Evolutionary conservation across 192 early-diverging fungal genomes (phyloP).

Genomic region (Phycomyces blakesleeanus): DNA sequence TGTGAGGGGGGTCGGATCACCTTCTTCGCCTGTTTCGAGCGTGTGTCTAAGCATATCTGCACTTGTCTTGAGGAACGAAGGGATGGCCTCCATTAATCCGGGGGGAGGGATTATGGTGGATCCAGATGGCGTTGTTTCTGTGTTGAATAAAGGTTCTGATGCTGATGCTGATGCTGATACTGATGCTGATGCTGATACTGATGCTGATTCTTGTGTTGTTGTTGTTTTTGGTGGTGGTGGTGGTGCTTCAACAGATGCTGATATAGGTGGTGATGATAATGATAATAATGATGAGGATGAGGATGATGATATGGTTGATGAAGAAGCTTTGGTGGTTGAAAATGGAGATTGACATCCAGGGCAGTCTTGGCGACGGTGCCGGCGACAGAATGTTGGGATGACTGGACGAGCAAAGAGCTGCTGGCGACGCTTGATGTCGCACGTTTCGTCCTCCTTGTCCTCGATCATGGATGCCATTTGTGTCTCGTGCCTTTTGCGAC

Average conservation of each 20-base stretch:
- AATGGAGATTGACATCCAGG: constrained; percentile 20
- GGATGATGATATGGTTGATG: neutral
- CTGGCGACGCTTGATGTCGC: constrained; percentile 19
- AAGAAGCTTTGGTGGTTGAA: too few relatives aligned
- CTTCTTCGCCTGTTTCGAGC: constrained; percentile 23
- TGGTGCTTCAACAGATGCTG: too few relatives aligned
- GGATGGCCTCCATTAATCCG: constrained; percentile 48
- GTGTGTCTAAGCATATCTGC: constrained; percentile 40
- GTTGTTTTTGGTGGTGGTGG: too few relatives aligned
- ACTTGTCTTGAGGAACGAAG: constrained; percentile 44
- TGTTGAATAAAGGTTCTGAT: neutral
- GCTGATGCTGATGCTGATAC: too few relatives aligned
- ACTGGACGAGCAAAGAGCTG: constrained; percentile 34
- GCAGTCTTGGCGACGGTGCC: constrained; percentile 43
- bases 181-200: too few relatives aligned
- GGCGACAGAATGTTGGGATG: constrained; percentile 34
- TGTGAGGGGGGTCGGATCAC: constrained; percentile 19
- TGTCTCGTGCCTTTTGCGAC: constrained; percentile 25
- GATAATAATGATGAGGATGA: neutral
- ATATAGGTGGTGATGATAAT: too few relatives aligned
- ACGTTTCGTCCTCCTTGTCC: constrained; percentile 10
- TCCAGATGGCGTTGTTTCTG: neutral
- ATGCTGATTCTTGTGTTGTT: neutral
- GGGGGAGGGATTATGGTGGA: constrained; percentile 30
- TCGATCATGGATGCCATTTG: neutral